Evolutionary conservation across 1,139 yeast genomes (phyloP), one percentile per base, ranked within the genome.

Genomic region (Magnusiomyces fungicola): DNA sequence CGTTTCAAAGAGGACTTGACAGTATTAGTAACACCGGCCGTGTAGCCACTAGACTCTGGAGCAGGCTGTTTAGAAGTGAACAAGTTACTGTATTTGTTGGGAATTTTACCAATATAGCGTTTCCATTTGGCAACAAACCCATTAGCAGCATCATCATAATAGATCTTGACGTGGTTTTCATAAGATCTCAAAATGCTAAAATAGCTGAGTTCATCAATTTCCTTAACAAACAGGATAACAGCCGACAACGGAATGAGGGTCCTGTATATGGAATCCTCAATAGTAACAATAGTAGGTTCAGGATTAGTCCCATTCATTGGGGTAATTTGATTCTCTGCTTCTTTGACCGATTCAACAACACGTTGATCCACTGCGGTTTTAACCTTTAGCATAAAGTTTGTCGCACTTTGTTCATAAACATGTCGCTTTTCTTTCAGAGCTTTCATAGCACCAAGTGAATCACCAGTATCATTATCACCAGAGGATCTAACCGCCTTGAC

Each of bases 381-480:
- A 55, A 83, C 75, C 53, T 77, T 74, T 9, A 63, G 59, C 40
- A 79, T 67, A 59, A 88, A 85, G 6, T 70, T 68, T 1, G 65
- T 59, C 0, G 84, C 75, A 0, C 81, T 81, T 30, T 69, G 64
- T 57, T 83, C 86, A 59, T 83, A 87, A 12, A 72, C 73, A 16
- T 72, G 69, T 50, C 80, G 76, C 61, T 84, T 82, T 60, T 86
- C 92, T 55, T 74, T 76, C 53, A 88, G 70, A 0, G 95, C 95
- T 54, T 73, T 73, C 88, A 88, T 83, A 14, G 78, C 72, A 43
- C 86, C 81, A 54, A 85, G 65, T 53, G 78, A 77, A 41, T 71
- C 75, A 21, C 64, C 67, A 9, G 64, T 60, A 21, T 64, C 67
- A 22, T 68, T 66, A 21, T 64, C 65, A 16, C 62, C 63, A 27